A percentile compares a stretch with the other conserved stretches of the same genome.
Conservation (phyloP, 1,284 basidiomycete species). For the Sanghuangporus sanghuang region DNA sequence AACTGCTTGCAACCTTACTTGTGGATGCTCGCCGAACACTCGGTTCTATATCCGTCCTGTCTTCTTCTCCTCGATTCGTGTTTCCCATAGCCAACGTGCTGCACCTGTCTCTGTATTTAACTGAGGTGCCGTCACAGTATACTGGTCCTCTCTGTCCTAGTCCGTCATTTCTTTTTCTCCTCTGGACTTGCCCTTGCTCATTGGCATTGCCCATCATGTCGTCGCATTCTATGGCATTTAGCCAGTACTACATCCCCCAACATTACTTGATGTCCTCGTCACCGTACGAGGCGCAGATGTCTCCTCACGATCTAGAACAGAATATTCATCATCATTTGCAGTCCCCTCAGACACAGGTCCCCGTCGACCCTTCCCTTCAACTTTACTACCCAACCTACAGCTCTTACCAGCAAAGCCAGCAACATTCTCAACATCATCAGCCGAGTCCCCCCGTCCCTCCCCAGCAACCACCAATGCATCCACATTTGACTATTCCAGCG, state of each 20-base stretch:
- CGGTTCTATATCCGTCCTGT: constrained; percentile 9
- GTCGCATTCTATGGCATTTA: constrained; percentile 8
- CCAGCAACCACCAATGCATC: constrained; percentile 20
- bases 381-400: constrained; percentile 16
- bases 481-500: constrained; percentile 15
- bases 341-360: constrained; percentile 15
- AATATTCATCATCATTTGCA: constrained; percentile 14
- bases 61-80: not conserved
- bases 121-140: constrained; percentile 8
- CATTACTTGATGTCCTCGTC: constrained; percentile 14
- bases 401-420: constrained; percentile 14
- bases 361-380: constrained; percentile 16
- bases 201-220: constrained; percentile 7
- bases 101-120: constrained; percentile 14
- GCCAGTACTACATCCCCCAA: constrained; percentile 14
- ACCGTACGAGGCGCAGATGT: constrained; percentile 12
- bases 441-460: constrained; percentile 17
- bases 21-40: constrained; percentile 11
- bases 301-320: constrained; percentile 13
- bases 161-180: constrained; percentile 10
- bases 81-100: constrained; percentile 8
- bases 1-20: constrained; percentile 8
- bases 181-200: not conserved
- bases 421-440: constrained; percentile 13
- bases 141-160: constrained; percentile 5